Conservation (phyloP, 192 early-diverging fungal species). For the Entophlyctis luteolus region DNA sequence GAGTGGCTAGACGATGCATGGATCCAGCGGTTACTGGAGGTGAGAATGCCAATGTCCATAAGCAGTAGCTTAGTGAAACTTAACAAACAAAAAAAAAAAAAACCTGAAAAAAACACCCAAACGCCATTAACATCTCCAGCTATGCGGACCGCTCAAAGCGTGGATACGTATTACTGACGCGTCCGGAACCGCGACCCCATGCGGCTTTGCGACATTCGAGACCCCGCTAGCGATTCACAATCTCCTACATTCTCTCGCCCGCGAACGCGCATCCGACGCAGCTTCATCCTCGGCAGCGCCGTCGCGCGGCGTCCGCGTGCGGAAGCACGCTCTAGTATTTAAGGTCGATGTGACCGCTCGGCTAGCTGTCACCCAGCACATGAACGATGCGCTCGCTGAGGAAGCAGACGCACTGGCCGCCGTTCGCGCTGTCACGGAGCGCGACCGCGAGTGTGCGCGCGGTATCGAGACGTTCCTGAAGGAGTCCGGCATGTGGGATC, state of each 20-base stretch:
- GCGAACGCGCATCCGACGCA: background rate
- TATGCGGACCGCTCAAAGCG: background rate
- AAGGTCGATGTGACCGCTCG: constrained; percentile 10
- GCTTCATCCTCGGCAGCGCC: background rate
- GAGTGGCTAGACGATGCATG: constrained; percentile 59
- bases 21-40: too few species aligned
- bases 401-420: background rate
- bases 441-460: background rate
- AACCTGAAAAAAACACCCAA: background rate
- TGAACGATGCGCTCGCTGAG: background rate
- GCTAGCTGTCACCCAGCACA: background rate
- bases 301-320: background rate
- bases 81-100: background rate
- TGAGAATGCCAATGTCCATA: too few species aligned
- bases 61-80: too few species aligned
- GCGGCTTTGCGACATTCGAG: constrained; percentile 12
- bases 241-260: constrained; percentile 4
- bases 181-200: background rate
- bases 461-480: background rate
- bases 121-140: background rate
- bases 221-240: background rate
- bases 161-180: constrained; percentile 2
- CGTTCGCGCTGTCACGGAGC: background rate
- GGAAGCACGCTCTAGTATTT: background rate
- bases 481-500: background rate